Conservation (phyloP, 768 basidiomycete species). For the Collybia sp. region DNA sequence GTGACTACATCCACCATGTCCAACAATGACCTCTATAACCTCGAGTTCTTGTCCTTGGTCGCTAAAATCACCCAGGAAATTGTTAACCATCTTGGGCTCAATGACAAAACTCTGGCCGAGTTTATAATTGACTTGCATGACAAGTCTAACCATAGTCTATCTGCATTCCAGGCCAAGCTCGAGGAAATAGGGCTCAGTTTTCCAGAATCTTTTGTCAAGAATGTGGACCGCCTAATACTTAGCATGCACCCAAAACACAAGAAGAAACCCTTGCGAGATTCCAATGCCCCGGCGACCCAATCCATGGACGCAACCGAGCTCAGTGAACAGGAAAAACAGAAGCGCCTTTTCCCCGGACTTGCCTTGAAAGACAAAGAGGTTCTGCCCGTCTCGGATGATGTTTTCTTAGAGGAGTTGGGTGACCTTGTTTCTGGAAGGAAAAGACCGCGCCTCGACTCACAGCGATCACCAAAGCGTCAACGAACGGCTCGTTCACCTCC, state of each 20-base stretch:
- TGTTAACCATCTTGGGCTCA: conserved; percentile 77
- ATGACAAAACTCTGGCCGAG: conserved; percentile 93
- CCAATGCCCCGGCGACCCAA: conserved; percentile 30
- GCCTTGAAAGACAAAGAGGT: conserved; percentile 75
- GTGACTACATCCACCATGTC: conserved; percentile 38
- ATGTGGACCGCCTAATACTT: conserved; percentile 90
- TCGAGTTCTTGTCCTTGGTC: conserved; percentile 90
- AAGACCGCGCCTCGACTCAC: conserved; percentile 34
- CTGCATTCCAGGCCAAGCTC: conserved; percentile 79
- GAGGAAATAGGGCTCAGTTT: conserved; percentile 76
- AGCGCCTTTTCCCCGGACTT: conserved; percentile 87
- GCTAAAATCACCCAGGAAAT: conserved; percentile 92
- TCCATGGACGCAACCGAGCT: conserved; percentile 32
- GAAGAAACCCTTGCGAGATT: conserved; percentile 42
- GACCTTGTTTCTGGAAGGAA: conserved; percentile 83
- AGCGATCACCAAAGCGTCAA: conserved; percentile 55
- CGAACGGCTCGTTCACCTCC: conserved; percentile 47
- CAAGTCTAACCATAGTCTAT: conserved; percentile 65
- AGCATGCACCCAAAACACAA: conserved; percentile 96
- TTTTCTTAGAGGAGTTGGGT: conserved; percentile 83
- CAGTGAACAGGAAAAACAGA: conserved; percentile 70
- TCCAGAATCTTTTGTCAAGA: conserved; percentile 87
- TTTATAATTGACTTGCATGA: conserved; percentile 92
- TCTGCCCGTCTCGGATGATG: conserved; percentile 63
- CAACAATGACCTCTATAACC: conserved; percentile 79